Evolutionary conservation across 2,329 filamentous ascomycete genomes (phyloP).

Genomic region (Arthrobotrys musiformis): DNA sequence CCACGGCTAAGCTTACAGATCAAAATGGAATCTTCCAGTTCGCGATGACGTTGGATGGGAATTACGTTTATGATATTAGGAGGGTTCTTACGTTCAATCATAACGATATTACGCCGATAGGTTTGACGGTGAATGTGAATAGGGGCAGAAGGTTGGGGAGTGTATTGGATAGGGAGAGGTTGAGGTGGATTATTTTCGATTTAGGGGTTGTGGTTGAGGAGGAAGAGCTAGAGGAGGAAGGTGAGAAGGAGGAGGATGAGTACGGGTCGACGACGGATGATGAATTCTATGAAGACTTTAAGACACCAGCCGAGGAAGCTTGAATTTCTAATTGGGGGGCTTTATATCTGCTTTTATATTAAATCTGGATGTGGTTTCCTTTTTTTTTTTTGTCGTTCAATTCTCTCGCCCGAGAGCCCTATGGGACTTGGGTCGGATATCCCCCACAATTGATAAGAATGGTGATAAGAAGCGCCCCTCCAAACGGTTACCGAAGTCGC

Average conservation of each 20-base stretch:
- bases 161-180: constrained; percentile 46
- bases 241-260: constrained; percentile 17
- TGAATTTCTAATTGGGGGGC: background rate
- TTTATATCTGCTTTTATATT: constrained; percentile 9
- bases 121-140: constrained; percentile 51
- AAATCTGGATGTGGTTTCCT: background rate
- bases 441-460: constrained; percentile 44
- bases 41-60: constrained; percentile 33
- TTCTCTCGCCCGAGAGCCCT: constrained; percentile 50
- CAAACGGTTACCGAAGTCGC: constrained; percentile 11
- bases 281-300: constrained; percentile 22
- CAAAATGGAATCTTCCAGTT: constrained; percentile 41
- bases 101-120: constrained; percentile 48
- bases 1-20: constrained; percentile 21
- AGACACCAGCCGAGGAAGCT: constrained; percentile 1
- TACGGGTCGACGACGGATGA: constrained; percentile 37
- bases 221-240: constrained; percentile 20
- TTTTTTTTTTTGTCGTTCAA: background rate
- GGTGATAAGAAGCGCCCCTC: constrained; percentile 38
- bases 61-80: constrained; percentile 8
- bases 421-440: background rate
- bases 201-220: constrained; percentile 38
- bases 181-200: constrained; percentile 54
- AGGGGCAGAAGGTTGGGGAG: constrained; percentile 46
- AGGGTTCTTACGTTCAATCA: constrained; percentile 44